phyloP scores from a whole-genome alignment of 345 rosid species.

The Zanthoxylum bungeanum region DNA sequence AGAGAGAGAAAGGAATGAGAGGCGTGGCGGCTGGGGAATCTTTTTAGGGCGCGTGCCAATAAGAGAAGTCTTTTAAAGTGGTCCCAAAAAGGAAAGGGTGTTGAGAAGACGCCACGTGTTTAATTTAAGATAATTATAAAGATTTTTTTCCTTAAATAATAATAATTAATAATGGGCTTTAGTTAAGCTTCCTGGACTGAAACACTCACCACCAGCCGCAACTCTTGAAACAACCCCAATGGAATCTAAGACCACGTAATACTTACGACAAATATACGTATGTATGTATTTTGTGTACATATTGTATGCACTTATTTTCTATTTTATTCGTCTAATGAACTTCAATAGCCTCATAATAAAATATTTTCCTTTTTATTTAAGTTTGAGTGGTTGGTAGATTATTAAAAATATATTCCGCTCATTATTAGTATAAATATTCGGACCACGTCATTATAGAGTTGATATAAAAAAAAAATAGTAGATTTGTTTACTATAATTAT shows the following conservation, averaged over 20 bases:
- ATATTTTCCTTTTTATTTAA: too few species aligned
- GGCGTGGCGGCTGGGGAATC: constrained; percentile 51
- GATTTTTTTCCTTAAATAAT: neutral
- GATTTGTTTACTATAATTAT: too few species aligned
- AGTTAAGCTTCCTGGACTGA: constrained; percentile 26
- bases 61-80: constrained; percentile 31
- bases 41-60: constrained; percentile 40
- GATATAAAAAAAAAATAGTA: too few species aligned
- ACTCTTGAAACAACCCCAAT: constrained; percentile 33
- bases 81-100: constrained; percentile 26
- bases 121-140: neutral
- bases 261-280: neutral
- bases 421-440: too few species aligned
- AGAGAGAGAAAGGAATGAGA: neutral
- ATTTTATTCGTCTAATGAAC: too few species aligned
- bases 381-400: too few species aligned
- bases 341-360: too few species aligned
- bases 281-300: neutral
- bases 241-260: constrained; percentile 2
- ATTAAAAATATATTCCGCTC: too few species aligned
- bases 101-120: constrained; percentile 31
- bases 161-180: neutral
- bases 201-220: constrained; percentile 40
- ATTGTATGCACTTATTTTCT: neutral
- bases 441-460: too few species aligned